Conservation (phyloP, 108 stramenopile genomes). For the Cylindrotheca closterium region DNA sequence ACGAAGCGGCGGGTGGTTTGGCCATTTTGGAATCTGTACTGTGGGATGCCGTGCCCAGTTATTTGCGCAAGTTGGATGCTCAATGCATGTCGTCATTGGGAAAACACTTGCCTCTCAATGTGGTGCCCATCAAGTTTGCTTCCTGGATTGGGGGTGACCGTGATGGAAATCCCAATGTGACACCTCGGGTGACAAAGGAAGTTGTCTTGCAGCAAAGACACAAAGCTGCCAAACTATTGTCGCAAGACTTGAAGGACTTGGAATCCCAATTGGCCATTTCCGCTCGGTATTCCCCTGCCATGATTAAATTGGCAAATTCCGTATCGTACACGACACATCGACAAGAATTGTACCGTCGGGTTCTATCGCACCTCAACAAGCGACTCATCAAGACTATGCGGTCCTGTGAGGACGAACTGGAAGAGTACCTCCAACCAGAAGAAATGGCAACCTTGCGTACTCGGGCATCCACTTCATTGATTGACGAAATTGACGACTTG, state of each 20-base stretch:
- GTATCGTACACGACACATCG: conserved; percentile 46
- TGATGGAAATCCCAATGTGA: conserved; percentile 94
- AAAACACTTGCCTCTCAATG: conserved; percentile 79
- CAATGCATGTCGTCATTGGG: conserved; percentile 74
- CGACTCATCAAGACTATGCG: conserved; percentile 72
- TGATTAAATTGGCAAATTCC: conserved; percentile 50
- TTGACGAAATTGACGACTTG: conserved; percentile 56
- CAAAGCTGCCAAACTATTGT: conserved; percentile 80
- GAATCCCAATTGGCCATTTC: conserved; percentile 70
- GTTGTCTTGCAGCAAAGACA: conserved; percentile 82
- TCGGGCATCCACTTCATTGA: conserved; percentile 17
- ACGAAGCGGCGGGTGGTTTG: conserved; percentile 92
- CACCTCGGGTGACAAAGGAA: conserved; percentile 87
- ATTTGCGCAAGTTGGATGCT: conserved; percentile 91
- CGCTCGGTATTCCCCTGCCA: conserved; percentile 59
- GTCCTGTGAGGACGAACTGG: conserved; percentile 56
- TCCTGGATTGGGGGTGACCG: conserved; percentile 97
- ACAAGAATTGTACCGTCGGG: conserved; percentile 80
- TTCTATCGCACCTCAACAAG: conserved; percentile 73
- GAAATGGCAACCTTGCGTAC: conserved; percentile 25
- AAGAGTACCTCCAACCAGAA: conserved; percentile 22
- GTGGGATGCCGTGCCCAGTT: conserved; percentile 95
- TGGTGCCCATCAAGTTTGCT: conserved; percentile 88
- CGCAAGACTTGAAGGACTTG: conserved; percentile 73
- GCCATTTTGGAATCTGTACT: conserved; percentile 93